Conservation (phyloP, 1,139 yeast genomes). For the Saccharomyces hybrid region DNA sequence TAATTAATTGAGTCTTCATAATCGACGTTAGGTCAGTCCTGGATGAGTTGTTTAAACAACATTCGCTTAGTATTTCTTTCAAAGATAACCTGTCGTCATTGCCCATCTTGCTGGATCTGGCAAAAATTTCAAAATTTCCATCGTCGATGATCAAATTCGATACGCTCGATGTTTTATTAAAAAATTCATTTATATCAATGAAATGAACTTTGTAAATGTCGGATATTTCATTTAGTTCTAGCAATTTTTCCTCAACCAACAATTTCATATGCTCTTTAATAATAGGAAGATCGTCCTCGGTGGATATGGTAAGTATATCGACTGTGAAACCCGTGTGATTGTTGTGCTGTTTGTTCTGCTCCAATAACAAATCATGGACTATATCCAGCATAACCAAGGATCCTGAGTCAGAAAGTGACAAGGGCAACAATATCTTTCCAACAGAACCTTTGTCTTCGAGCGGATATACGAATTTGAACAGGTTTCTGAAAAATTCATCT, state of each 20-base stretch:
- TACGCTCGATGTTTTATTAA: constrained; percentile 5
- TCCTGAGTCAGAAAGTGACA: constrained; percentile 53
- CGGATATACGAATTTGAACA: constrained; percentile 38
- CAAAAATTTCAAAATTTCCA: constrained; percentile 10
- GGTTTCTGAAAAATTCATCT: constrained; percentile 62
- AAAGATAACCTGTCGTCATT: not conserved
- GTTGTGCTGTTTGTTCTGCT: constrained; percentile 52
- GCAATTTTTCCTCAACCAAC: constrained; percentile 20
- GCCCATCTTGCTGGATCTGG: not conserved
- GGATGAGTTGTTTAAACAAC: constrained; percentile 46
- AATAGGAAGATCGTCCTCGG: constrained; percentile 10
- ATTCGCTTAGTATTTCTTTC: constrained; percentile 13
- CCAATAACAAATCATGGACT: constrained; percentile 49
- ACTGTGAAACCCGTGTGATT: constrained; percentile 66
- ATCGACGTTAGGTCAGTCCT: constrained; percentile 53
- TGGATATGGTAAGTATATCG: constrained; percentile 39
- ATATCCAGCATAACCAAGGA: constrained; percentile 66
- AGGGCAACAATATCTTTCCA: constrained; percentile 47
- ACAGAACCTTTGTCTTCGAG: constrained; percentile 17
- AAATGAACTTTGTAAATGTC: constrained; percentile 34
- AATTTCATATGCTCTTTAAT: constrained; percentile 15
- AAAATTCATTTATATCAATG: constrained; percentile 37
- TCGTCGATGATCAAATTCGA: constrained; percentile 15
- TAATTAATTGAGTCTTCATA: constrained; percentile 44
- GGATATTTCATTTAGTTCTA: constrained; percentile 14